Percentiles rank a stretch among this genome's conserved stretches.
These are phyloP conservation scores for Chlorella sp. DNA, from an alignment of 139 green algal species.

Conservation along the genomic window DNA sequence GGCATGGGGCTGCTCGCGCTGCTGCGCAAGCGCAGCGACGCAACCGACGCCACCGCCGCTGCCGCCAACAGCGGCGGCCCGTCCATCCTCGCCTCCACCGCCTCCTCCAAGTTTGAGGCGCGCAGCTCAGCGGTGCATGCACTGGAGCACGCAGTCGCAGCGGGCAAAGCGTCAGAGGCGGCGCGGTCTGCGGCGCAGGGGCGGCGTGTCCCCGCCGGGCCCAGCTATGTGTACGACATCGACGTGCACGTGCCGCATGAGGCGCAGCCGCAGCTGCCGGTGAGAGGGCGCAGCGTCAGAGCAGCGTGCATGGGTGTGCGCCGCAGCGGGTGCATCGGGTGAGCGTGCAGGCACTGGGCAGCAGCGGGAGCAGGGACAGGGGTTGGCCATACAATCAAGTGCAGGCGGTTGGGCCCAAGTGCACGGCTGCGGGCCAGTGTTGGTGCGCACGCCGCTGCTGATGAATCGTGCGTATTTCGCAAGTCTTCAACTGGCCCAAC, in stretches of 20 bases:
- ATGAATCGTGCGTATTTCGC: not conserved
- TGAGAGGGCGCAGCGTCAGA: not conserved
- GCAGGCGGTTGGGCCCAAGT: not conserved
- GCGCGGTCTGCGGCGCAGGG: slow-evolving; percentile 9
- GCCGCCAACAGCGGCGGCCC: not conserved
- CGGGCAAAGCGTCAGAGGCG: not conserved
- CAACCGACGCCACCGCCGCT: not conserved
- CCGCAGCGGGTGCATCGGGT: not conserved
- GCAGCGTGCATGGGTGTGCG: not conserved
- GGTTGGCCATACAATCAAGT: not conserved
- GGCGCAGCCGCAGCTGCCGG: slow-evolving; percentile 59
- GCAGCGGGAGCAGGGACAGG: not conserved
- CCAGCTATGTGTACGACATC: slow-evolving; percentile 1
- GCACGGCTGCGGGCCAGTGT: not conserved
- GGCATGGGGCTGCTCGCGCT: slow-evolving; percentile 34
- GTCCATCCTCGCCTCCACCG: too few relatives aligned
- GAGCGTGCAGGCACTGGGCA: not conserved
- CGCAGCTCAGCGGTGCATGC: slow-evolving; percentile 45
- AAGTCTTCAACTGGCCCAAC: not conserved
- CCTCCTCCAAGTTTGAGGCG: slow-evolving; percentile 31
- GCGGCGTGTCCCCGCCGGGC: not conserved
- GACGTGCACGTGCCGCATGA: slow-evolving; percentile 31
- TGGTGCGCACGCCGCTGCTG: not conserved
- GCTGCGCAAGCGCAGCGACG: slow-evolving; percentile 10
- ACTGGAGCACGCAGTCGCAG: slow-evolving; percentile 40